Conservation (phyloP, 106 monocot genomes). For the Allium fistulosum region DNA sequence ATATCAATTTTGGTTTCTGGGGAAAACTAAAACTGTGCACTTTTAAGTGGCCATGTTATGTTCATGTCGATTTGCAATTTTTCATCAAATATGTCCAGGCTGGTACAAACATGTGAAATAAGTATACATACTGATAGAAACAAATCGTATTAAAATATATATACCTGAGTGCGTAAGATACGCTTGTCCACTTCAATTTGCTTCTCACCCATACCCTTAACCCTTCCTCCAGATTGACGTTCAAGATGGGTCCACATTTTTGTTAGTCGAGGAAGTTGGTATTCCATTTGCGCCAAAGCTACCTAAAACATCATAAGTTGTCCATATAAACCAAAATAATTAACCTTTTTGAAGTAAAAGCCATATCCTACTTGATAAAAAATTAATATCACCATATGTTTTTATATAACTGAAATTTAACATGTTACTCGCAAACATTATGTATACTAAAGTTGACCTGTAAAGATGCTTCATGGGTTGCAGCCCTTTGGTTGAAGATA, state of each 20-base stretch:
- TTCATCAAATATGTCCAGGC: constrained; percentile 3
- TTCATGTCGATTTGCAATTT: not conserved
- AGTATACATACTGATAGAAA: not conserved
- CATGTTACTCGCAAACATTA: no score
- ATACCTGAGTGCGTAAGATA: constrained; percentile 83
- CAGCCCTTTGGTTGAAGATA: constrained; percentile 97
- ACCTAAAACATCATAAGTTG: constrained; percentile 33
- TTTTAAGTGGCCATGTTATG: not conserved
- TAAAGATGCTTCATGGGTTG: constrained; percentile 96
- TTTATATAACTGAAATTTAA: no score
- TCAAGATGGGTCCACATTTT: constrained; percentile 99
- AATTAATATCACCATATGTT: not conserved
- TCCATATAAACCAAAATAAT: not conserved
- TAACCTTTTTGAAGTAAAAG: not conserved
- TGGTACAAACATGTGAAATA: not conserved
- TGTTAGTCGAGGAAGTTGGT: constrained; percentile 93
- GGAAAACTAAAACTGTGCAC: no score
- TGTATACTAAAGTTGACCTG: constrained; percentile 27
- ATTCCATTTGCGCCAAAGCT: constrained; percentile 98
- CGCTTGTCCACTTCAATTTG: constrained; percentile 99
- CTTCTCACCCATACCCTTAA: constrained; percentile 99
- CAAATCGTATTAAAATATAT: not conserved
- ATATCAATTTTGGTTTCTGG: no score
- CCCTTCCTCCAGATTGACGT: constrained; percentile 93
- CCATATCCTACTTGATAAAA: not conserved